Base-by-base conservation (phyloP, 345 rosid species). In the Citrus glauca region DNA sequence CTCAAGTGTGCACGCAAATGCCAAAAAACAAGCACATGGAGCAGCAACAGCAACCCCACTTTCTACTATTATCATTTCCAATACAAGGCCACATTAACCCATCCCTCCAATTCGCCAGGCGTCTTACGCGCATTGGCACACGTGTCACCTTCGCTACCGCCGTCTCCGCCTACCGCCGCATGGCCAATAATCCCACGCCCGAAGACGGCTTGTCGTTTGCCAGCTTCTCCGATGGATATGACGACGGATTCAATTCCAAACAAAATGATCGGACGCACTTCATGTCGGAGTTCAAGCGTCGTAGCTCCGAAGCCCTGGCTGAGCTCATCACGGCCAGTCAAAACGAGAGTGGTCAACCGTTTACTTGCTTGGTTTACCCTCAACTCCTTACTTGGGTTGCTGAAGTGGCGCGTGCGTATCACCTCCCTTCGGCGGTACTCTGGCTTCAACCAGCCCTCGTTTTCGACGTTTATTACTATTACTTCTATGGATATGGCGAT, bases 81-180 rank as follows among this genome's bases (percentile, higher is more conserved):
- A 87, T 85, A 0, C 93, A 88, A 78, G 98, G 98, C 67, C 97
- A 92, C 84, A 79, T 93, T 25, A 93, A 92, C 81, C 98, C 97
- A 0, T 35, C 81, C 35, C 85, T 90, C 69, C 86, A 87, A 28
- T 82, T 92, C 42, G 92, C 95, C 72, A 89, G 85, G 84, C 87
- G 90, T 28, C 87, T 94, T 56, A 59, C 88, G 32, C 77, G 82
- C 73, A 35, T 72, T 4, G 95, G 98, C 0, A 84, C 79, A 2
- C 82, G 48, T 1, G 91, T 90, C 75, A 93, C 97, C 68, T 83
- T 86, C 37, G 66, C 87, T 56, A 91, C 89, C 32, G 53, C 74
- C 2, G 2, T 87, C 81, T 79, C 76, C 14, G 90, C 87, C 61
- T 68, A 10, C 78, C 88, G 89, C 53, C 87, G 83, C 40, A 89